Percentiles rank a stretch among this genome's conserved stretches.
These are phyloP conservation scores for Fraxinus latifolia DNA, from an alignment of 305 asterid species.

Conservation along the genomic window DNA sequence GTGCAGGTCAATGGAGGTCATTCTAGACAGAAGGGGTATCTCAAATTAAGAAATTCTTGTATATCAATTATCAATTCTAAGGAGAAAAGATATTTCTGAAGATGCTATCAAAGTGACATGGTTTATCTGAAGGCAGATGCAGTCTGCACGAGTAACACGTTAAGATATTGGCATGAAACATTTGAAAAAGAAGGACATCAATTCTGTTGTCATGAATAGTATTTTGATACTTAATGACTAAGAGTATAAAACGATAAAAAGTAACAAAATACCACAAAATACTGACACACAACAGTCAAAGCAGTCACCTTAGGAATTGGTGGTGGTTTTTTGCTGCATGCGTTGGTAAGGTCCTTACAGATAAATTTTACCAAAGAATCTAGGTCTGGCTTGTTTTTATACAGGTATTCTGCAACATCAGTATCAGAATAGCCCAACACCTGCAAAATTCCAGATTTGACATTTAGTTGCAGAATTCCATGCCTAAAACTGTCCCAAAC, in stretches of 20 bases:
- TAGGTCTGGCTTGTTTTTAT: constrained; percentile 57
- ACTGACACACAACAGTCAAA: background rate
- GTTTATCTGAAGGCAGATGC: background rate
- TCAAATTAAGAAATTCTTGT: background rate
- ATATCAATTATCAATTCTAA: background rate
- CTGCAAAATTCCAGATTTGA: constrained; percentile 38
- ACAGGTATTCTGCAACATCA: constrained; percentile 85
- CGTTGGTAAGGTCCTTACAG: constrained; percentile 83
- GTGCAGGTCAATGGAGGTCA: background rate
- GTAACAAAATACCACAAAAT: background rate
- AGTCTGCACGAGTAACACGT: background rate
- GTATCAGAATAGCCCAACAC: constrained; percentile 91
- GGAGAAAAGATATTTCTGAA: background rate
- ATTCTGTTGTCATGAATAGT: background rate
- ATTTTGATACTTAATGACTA: background rate
- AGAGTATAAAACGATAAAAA: background rate
- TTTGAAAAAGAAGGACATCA: background rate
- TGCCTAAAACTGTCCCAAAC: background rate
- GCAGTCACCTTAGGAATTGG: constrained; percentile 84
- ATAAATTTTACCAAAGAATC: constrained; percentile 56
- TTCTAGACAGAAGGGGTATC: background rate
- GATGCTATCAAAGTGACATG: background rate
- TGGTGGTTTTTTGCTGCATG: constrained; percentile 77
- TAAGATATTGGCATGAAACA: background rate
- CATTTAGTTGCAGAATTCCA: background rate